Base-by-base conservation (phyloP, 2,329 filamentous ascomycete genomes). In the Sporothrix dimorphospora region DNA sequence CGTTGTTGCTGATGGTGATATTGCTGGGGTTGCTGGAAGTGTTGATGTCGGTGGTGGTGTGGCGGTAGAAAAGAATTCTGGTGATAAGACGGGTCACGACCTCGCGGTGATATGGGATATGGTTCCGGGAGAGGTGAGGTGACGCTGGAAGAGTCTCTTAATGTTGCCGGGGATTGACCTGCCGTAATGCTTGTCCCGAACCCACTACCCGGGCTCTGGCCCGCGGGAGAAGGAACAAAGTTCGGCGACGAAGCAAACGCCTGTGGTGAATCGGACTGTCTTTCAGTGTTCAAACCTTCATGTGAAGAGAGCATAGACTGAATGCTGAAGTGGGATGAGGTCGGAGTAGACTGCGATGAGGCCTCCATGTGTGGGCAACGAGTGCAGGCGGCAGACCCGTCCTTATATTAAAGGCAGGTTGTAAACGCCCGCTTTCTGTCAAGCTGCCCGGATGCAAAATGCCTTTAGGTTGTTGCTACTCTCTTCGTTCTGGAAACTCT, bases 301-400 rank as follows among this genome's bases (percentile, higher is more conserved):
- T 80, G 78, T 73, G 83, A 82, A 73, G 84, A 85, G 78, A 86
- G 80, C 78, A 87, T 86, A 65, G 84, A 85, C 77, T 85, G 81
- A 73, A 86, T 86, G 76, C 84, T 82, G 75, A 85, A 80, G 81
- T 83, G 83, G 74, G 83, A 84, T 76, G 83, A 81, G 83, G 86
- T 86, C 75, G 81, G 85, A 83, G 77, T 83, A 83, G 80, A 75
- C 81, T 77, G 80, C 5, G 71, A 65, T 30, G 72, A 81, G 82
- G 81, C 83, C 78, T 71, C 57, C 72, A 71, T 78, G 72, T 63
- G 34, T 16, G 7, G n/a, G 11, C 11, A 8, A 42, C 2, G 11
- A 42, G n/a, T 34, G n/a, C 4, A 42, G 57, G 57, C 57, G 38
- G 21, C 34, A 40, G 57, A 24, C 57, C 57, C 34, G 34, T 63